These are phyloP conservation scores for Aureobasidium sp. DNA, from an alignment of 2,329 filamentous ascomycete species.

Conservation along the genomic window DNA sequence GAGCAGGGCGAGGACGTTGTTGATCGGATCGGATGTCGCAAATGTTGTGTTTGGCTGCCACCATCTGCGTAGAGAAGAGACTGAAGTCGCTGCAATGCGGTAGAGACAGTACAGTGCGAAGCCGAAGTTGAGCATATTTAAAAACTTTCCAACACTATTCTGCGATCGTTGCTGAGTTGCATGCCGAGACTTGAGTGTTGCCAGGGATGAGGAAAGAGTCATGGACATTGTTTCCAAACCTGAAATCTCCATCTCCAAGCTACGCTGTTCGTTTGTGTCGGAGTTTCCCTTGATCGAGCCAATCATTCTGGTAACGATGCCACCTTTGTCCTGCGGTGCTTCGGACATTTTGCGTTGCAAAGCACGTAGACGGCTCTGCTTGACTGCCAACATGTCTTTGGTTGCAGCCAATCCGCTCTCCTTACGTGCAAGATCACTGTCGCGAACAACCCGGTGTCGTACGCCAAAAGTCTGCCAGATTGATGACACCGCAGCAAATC, in stretches of 20 bases:
- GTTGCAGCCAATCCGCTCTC: slow-evolving; percentile 72
- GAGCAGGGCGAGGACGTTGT: slow-evolving; percentile 70
- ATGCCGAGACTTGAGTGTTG: slow-evolving; percentile 56
- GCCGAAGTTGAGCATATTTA: slow-evolving; percentile 56
- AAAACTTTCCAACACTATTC: slow-evolving; percentile 58
- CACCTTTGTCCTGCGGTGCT: slow-evolving; percentile 32
- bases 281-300: slow-evolving; percentile 60
- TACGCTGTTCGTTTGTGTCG: slow-evolving; percentile 46
- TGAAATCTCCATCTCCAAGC: slow-evolving; percentile 65
- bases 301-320: slow-evolving; percentile 68
- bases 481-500: slow-evolving; percentile 81
- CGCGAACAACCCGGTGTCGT: slow-evolving; percentile 51
- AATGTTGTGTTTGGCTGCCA: slow-evolving; percentile 44
- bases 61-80: slow-evolving; percentile 59
- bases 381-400: slow-evolving; percentile 69
- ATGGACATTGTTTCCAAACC: slow-evolving; percentile 75
- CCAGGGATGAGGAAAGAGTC: slow-evolving; percentile 59
- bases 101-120: slow-evolving; percentile 83
- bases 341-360: slow-evolving; percentile 59
- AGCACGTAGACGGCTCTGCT: slow-evolving; percentile 63
- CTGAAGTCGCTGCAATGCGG: slow-evolving; percentile 64
- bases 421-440: slow-evolving; percentile 69
- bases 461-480: slow-evolving; percentile 78
- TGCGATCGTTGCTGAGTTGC: slow-evolving; percentile 59
- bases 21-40: slow-evolving; percentile 72